Percentiles rank a stretch among this genome's conserved stretches.
Evolutionary conservation across 257 asterid species (phyloP).

Genomic region (Nicotiana noctiflora): DNA sequence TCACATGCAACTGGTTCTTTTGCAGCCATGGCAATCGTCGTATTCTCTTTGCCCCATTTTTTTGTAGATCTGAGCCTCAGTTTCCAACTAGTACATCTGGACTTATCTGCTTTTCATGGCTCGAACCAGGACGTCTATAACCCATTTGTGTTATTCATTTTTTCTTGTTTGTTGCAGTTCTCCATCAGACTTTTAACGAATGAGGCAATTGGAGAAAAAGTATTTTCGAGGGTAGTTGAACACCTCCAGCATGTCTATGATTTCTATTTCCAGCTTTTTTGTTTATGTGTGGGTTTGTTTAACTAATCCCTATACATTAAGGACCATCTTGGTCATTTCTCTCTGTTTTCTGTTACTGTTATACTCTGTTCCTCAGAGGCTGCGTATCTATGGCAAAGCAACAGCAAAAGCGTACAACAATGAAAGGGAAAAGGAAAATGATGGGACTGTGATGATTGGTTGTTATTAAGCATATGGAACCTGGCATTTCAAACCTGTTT

Average conservation of each 20-base stretch:
- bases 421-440: neutral
- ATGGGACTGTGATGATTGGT: slow-evolving; percentile 15
- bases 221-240: neutral
- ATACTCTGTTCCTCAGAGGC: neutral
- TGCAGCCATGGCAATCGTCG: neutral
- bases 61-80: neutral
- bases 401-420: neutral
- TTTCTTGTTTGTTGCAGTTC: no score
- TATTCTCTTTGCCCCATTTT: neutral
- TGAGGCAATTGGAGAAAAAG: neutral
- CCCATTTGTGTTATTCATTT: neutral
- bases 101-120: neutral
- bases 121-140: neutral
- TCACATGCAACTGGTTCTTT: neutral
- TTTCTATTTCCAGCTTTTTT: neutral
- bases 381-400: neutral
- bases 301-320: neutral
- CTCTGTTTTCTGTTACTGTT: neutral
- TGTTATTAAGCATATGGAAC: slow-evolving; percentile 9
- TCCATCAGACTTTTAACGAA: neutral
- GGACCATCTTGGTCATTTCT: neutral
- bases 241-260: neutral
- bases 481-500: no score
- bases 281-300: neutral
- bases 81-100: neutral